A percentile compares a stretch with the other conserved stretches of the same genome.
Conservation (phyloP, 345 rosid genomes). For the Chamaenerion angustifolium region DNA sequence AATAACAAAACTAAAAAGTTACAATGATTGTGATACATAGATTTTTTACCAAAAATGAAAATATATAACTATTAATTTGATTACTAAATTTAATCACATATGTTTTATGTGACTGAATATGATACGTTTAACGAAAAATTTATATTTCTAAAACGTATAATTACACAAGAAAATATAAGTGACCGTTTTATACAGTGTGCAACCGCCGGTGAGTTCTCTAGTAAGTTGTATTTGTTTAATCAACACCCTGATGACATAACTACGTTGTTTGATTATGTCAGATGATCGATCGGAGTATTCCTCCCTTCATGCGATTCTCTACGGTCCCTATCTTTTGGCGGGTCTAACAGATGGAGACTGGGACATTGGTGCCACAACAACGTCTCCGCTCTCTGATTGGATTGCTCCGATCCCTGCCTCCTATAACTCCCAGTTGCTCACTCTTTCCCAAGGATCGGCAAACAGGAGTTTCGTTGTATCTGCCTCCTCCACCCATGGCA, state of each 20-base stretch:
- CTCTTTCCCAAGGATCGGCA: conserved; percentile 49
- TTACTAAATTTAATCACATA: too few relatives aligned
- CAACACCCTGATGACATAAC: background rate
- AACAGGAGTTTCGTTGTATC: conserved; percentile 32
- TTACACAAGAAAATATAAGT: too few relatives aligned
- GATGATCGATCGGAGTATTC: conserved; percentile 63
- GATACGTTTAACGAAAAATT: too few relatives aligned
- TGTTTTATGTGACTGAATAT: too few relatives aligned
- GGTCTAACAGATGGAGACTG: conserved; percentile 58
- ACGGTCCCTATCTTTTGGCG: conserved; percentile 76
- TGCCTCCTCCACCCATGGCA: conserved; percentile 28
- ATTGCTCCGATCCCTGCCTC: conserved; percentile 41
- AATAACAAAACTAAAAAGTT: too few relatives aligned
- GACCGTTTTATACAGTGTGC: too few relatives aligned
- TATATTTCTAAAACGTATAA: too few relatives aligned
- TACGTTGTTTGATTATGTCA: background rate
- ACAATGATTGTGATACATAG: too few relatives aligned
- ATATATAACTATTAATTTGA: too few relatives aligned
- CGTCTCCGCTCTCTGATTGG: conserved; percentile 31
- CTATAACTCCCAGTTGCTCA: conserved; percentile 36
- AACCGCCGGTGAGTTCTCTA: too few relatives aligned
- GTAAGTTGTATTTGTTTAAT: too few relatives aligned
- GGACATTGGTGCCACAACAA: conserved; percentile 40
- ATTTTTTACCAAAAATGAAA: too few relatives aligned
- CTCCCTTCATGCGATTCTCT: conserved; percentile 72